A percentile compares a stretch with the other conserved stretches of the same genome.
Evolutionary conservation across 179 eudicot species (phyloP).

Genomic region (Carnegiea gigantea): DNA sequence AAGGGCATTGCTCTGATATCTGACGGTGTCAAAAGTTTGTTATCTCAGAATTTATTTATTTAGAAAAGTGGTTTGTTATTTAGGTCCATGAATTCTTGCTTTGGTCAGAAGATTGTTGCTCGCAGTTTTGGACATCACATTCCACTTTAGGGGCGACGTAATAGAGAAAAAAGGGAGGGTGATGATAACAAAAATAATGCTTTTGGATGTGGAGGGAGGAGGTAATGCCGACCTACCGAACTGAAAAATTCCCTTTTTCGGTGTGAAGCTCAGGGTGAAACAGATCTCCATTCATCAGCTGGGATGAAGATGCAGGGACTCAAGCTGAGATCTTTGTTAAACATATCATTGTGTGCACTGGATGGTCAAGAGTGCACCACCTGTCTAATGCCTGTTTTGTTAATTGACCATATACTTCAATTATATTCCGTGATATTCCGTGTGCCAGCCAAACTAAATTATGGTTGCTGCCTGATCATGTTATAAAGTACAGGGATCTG

Average conservation of each 20-base stretch:
- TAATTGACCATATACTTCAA: background rate
- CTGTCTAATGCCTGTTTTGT: background rate
- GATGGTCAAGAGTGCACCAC: slow-evolving; percentile 10
- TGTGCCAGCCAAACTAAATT: background rate
- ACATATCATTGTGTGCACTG: background rate
- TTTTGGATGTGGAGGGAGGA: background rate
- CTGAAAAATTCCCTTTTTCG: slow-evolving; percentile 9
- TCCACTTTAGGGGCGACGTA: background rate
- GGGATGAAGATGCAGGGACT: background rate
- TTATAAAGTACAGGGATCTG: background rate
- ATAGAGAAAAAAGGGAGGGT: background rate
- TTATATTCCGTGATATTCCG: background rate
- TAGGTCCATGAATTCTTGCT: background rate
- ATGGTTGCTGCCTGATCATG: slow-evolving; percentile 7
- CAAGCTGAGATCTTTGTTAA: background rate
- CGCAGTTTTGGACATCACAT: background rate
- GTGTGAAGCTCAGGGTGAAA: background rate
- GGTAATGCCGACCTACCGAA: slow-evolving; percentile 19
- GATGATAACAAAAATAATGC: background rate
- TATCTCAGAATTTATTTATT: background rate
- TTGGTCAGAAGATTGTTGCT: slow-evolving; percentile 1
- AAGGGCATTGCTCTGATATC: background rate
- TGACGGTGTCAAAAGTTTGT: background rate
- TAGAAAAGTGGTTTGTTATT: background rate
- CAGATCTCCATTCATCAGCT: slow-evolving; percentile 3